Evolutionary conservation across 805 yeast species (phyloP).

Genomic region (Spathaspora sp.): DNA sequence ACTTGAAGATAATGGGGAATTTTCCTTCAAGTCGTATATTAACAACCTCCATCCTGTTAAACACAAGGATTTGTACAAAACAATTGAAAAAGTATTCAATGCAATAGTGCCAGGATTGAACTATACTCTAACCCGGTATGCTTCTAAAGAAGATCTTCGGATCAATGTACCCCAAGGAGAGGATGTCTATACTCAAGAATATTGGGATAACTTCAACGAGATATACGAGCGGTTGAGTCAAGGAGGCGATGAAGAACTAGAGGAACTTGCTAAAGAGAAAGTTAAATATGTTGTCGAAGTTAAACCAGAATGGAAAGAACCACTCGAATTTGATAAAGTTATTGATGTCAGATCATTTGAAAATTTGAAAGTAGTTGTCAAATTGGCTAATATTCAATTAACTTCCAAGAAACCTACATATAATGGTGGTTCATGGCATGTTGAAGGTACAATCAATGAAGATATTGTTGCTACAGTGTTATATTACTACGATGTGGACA

Average conservation of each 20-base stretch:
- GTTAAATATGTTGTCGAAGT: conserved; percentile 6
- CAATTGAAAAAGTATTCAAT: conserved; percentile 29
- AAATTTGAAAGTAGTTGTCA: conserved; percentile 33
- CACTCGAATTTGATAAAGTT: conserved; percentile 6
- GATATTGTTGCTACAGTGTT: conserved; percentile 39
- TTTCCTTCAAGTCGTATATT: conserved; percentile 30
- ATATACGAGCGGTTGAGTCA: no score
- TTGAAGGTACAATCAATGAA: conserved; percentile 40
- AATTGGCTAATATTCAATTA: conserved; percentile 37
- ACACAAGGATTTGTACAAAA: conserved; percentile 19
- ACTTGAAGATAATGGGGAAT: conserved; percentile 4
- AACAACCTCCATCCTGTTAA: conserved; percentile 37
- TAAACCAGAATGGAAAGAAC: conserved; percentile 4
- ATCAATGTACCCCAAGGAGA: conserved; percentile 12
- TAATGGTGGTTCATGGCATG: conserved; percentile 42
- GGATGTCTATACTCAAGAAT: no score
- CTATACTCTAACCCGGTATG: conserved; percentile 20
- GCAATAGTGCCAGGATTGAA: conserved; percentile 30
- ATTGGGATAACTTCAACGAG: no score
- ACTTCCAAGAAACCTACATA: conserved; percentile 38
- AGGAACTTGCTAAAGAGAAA: conserved; percentile 8
- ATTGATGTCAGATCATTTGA: conserved; percentile 15
- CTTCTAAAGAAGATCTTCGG: conserved; percentile 14
- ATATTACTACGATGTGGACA: conserved; percentile 39
- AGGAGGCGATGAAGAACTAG: conserved; percentile 5